Evolutionary conservation across 306 rosid genomes (phyloP), one percentile per base, ranked within the genome.

Genomic region (Abrus precatorius): DNA sequence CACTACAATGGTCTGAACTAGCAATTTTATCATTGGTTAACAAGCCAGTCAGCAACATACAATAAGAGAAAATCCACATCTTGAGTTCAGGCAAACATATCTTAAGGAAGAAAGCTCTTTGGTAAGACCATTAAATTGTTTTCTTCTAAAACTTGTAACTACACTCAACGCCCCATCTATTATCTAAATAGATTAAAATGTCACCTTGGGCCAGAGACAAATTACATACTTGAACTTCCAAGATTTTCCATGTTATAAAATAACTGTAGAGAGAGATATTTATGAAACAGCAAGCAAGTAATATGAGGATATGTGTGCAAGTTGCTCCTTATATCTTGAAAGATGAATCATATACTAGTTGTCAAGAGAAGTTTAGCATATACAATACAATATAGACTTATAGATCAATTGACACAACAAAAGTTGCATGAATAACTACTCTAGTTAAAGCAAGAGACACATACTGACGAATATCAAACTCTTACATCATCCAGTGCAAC

Each of bases 141-240:
- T 20, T 60, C 43, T 40, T 72, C 13, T 30, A 54, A 34, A 50
- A 72, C 14, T 45, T 61, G 7, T 56, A n/a, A 44, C 32, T 67
- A 73, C 7, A 72, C 20, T 41, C 30, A 57, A 11, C 40, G 52
- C 64, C 20, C 7, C 36, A 57, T 80, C 56, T 47, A 34, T 65
- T 11, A 20, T 41, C 61, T 30, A 41, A 43, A 74, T 20, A 43
- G 34, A 74, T 57, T 50, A 57, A 13, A 20, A 48, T 48, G 72
- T 40, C 27, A 50, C 28, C 66, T 38, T 40, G 52, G 11, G 69
- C 20, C 45, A 12, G 81, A 78, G 14, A 49, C 33, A 65, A 30
- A 68, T 68, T 9, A 9, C 61, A 3, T 13, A 69, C 71, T 70
- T 79, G 64, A 45, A 49, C 73, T 57, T 59, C 64, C 5, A 74